These are phyloP conservation scores for Clavispora carvajalis DNA, from an alignment of 805 yeast species.

Conservation along the genomic window DNA sequence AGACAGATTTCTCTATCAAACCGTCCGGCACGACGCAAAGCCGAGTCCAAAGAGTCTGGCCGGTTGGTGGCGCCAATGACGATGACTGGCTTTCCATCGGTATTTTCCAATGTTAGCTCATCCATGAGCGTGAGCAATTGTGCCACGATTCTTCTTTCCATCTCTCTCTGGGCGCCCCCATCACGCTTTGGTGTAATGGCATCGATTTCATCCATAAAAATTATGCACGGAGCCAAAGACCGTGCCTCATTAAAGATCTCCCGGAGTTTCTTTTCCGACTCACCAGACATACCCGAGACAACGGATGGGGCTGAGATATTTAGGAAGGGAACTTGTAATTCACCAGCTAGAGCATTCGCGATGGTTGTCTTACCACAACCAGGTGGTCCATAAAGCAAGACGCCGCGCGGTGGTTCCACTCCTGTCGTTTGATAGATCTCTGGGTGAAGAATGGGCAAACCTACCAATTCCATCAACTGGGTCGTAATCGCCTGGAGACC, in stretches of 20 bases:
- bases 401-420: slow-evolving; percentile 93
- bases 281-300: slow-evolving; percentile 99
- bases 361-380: slow-evolving; percentile 98
- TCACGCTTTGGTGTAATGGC: slow-evolving; percentile 98
- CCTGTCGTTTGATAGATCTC: slow-evolving; percentile 86
- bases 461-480: slow-evolving; percentile 84
- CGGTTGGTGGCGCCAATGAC: slow-evolving; percentile 95
- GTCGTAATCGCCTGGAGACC: slow-evolving; percentile 84
- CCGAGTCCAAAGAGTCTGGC: slow-evolving; percentile 93
- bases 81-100: slow-evolving; percentile 88
- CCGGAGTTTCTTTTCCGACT: slow-evolving; percentile 88
- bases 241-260: slow-evolving; percentile 94
- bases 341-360: slow-evolving; percentile 95
- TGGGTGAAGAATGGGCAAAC: slow-evolving; percentile 89
- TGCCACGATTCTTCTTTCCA: slow-evolving; percentile 96
- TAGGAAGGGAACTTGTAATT: slow-evolving; percentile 86
- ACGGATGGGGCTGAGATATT: slow-evolving; percentile 92
- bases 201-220: slow-evolving; percentile 95
- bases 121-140: slow-evolving; percentile 94
- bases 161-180: slow-evolving; percentile 91
- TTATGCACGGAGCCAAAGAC: slow-evolving; percentile 80
- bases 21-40: slow-evolving; percentile 92
- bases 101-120: slow-evolving; percentile 80
- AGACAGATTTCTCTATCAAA: slow-evolving; percentile 93
- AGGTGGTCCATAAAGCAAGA: slow-evolving; percentile 94